Base-by-base conservation (phyloP, 2,329 filamentous ascomycete species). In the Cytospora mali region DNA sequence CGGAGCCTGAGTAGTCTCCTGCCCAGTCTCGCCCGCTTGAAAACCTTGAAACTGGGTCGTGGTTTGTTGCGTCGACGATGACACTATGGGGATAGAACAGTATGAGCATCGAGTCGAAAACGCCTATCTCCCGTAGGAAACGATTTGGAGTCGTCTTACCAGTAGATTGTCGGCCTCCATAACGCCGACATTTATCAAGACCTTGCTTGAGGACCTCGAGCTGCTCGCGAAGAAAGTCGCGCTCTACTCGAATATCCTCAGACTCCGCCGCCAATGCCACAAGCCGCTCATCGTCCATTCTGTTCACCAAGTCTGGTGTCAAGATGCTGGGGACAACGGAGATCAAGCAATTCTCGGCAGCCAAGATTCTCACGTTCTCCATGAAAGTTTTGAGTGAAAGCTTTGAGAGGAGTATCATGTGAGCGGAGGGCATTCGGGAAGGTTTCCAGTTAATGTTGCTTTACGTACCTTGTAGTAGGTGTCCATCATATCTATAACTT, bases 351-450 rank as follows among this genome's bases (percentile, higher is more conserved):
- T 78, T 79, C 66, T 84, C 81, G 0, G 81, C 72, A 0, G 75
- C 81, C 0, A 83, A 71, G n/a, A 75, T 80, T 21, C 78, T 73
- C 11, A 84, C 71, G 23, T 81, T 81, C 4, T 84, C 78, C 3
- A 78, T 72, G 54, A 84, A 81, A 0, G 76, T 79, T 14, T 76
- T 67, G 3, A 78, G 71, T 1, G 78, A 76, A 68, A 78, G 76
- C 77, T 80, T 23, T 13, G n/a, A 18, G 4, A 7, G 29, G 18
- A 21, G 21, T 13, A 11, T 18, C 4, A 23, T 46, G 42, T 46
- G 1, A 46, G 42, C 9, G n/a, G 23, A 23, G 4, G n/a, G n/a
- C 0, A 21, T 13, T 46, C n/a, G 21, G n/a, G 9, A 13, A 13
- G 0, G 5, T 23, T 11, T 23, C 13, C n/a, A 23, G n/a, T 23